phyloP scores from a whole-genome alignment of 306 rosid species.

The Glycine latifolia region DNA sequence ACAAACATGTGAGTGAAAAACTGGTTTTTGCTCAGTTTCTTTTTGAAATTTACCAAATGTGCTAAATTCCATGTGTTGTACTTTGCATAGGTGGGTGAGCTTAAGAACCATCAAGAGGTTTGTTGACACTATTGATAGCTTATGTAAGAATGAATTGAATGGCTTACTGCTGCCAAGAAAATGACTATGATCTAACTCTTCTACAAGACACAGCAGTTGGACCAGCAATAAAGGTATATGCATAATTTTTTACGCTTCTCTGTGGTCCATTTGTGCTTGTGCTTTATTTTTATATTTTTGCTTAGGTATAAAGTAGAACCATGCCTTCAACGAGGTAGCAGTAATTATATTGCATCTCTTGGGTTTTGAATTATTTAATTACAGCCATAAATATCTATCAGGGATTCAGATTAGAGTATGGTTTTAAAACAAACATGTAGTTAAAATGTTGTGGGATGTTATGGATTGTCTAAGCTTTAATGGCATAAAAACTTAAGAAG shows the following conservation, averaged over 20 bases:
- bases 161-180: slow-evolving; percentile 50
- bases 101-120: slow-evolving; percentile 66
- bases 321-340: slow-evolving; percentile 15
- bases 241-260: slow-evolving; percentile 20
- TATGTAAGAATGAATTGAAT: slow-evolving; percentile 43
- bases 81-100: slow-evolving; percentile 68
- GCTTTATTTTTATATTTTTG: slow-evolving; percentile 28
- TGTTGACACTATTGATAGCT: slow-evolving; percentile 47
- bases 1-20: slow-evolving; percentile 67
- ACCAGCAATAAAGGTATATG: slow-evolving; percentile 58
- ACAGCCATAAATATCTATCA: background rate
- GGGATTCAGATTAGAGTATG: background rate
- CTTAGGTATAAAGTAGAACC: slow-evolving; percentile 13
- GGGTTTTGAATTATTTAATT: slow-evolving; percentile 17
- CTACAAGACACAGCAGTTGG: slow-evolving; percentile 56
- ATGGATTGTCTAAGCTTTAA: background rate
- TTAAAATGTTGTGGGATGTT: slow-evolving; percentile 14
- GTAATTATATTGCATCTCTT: background rate
- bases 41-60: slow-evolving; percentile 27
- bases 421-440: background rate
- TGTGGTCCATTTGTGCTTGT: background rate
- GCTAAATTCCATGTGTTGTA: slow-evolving; percentile 13
- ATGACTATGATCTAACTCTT: slow-evolving; percentile 51
- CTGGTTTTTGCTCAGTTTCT: slow-evolving; percentile 23
- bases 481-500: background rate